Conservation (phyloP, 805 yeast species). For the Suhomyces faveliae region DNA sequence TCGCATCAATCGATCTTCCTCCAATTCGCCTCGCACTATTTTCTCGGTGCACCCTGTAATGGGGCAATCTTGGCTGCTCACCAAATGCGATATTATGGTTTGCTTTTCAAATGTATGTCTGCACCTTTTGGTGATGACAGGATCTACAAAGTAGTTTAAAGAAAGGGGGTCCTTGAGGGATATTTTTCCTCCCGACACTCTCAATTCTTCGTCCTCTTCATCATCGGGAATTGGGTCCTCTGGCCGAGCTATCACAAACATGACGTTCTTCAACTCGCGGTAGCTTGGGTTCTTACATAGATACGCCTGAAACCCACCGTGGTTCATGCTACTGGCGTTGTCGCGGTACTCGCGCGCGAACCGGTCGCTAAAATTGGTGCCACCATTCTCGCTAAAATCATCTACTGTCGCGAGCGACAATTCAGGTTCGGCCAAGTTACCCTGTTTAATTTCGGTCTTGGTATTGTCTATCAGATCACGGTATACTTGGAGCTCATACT, state of each 20-base stretch:
- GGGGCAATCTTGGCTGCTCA: constrained; percentile 48
- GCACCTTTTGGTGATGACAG: constrained; percentile 57
- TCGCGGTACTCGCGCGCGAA: constrained; percentile 7
- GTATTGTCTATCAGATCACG: constrained; percentile 8
- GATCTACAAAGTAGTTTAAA: constrained; percentile 47
- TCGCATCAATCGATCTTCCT: constrained; percentile 53
- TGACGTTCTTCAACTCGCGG: constrained; percentile 37
- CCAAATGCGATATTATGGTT: constrained; percentile 38
- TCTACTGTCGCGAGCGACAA: constrained; percentile 22
- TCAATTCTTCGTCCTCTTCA: constrained; percentile 57
- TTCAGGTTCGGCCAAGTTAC: constrained; percentile 20
- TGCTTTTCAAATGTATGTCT: constrained; percentile 59
- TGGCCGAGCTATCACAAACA: constrained; percentile 57
- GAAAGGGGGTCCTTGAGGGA: constrained; percentile 70
- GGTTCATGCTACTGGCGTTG: constrained; percentile 4
- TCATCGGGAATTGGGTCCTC: constrained; percentile 58
- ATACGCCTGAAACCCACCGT: constrained; percentile 8
- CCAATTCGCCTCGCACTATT: constrained; percentile 35
- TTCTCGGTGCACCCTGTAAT: constrained; percentile 50
- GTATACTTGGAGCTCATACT: constrained; percentile 6
- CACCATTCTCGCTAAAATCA: constrained; percentile 12
- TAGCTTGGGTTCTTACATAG: constrained; percentile 14
- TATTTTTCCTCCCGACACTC: constrained; percentile 69
- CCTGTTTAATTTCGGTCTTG: constrained; percentile 20
- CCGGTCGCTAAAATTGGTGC: constrained; percentile 11